phyloP scores from a whole-genome alignment of 208 protist genomes.

The Crithidia bombi region DNA sequence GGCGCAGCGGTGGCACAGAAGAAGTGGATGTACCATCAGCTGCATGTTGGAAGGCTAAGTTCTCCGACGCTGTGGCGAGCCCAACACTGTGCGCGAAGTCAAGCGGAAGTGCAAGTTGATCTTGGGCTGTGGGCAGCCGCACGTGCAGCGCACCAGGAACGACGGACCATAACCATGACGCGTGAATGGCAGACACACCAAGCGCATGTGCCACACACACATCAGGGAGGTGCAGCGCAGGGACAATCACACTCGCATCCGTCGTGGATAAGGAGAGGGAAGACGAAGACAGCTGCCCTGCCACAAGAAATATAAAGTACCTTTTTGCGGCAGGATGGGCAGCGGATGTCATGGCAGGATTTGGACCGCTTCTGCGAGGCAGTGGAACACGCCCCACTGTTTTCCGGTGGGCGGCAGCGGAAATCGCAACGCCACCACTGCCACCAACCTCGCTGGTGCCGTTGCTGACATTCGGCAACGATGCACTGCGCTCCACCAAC shows the following conservation, averaged over 20 bases:
- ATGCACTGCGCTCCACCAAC: neutral
- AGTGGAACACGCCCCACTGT: constrained; percentile 23
- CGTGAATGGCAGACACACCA: constrained; percentile 49
- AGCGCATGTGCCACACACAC: constrained; percentile 52
- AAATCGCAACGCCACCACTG: neutral
- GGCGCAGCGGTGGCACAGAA: constrained; percentile 14
- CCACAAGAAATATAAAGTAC: constrained; percentile 31
- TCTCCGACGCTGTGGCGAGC: neutral
- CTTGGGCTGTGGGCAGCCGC: constrained; percentile 13
- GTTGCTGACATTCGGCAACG: neutral
- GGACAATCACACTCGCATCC: neutral
- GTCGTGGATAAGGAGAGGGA: neutral
- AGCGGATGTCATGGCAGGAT: neutral
- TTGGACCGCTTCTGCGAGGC: constrained; percentile 9
- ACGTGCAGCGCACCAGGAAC: constrained; percentile 22
- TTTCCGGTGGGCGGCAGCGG: constrained; percentile 2
- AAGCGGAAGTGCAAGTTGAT: constrained; percentile 8
- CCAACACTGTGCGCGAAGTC: neutral
- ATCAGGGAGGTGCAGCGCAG: constrained; percentile 12
- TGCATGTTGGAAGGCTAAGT: too few species aligned
- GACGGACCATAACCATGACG: constrained; percentile 44
- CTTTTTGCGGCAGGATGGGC: neutral
- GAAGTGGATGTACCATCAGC: too few species aligned
- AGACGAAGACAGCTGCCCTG: neutral
- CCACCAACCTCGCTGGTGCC: neutral